These are phyloP conservation scores for Lophium mytilinum DNA, from an alignment of 495 filamentous ascomycete species.

Conservation along the genomic window DNA sequence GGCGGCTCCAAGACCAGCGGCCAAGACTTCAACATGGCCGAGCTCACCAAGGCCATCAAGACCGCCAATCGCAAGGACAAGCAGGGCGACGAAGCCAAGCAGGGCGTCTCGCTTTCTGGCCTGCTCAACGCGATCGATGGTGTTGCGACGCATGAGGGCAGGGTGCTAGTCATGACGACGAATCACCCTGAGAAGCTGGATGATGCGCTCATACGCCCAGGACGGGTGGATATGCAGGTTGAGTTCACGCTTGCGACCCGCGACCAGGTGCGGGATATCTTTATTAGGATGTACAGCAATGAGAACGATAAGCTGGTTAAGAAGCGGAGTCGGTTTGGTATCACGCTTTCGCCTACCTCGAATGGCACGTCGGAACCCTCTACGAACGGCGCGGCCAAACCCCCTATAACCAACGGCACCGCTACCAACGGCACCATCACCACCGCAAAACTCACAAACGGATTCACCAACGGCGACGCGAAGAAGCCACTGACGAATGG, in stretches of 20 bases:
- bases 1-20: constrained; percentile 1
- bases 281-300: constrained; percentile 23
- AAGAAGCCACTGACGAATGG: background rate
- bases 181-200: constrained; percentile 71
- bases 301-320: background rate
- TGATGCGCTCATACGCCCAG: constrained; percentile 65
- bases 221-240: constrained; percentile 67
- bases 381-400: background rate
- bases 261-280: constrained; percentile 20
- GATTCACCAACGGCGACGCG: background rate
- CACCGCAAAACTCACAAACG: background rate
- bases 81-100: constrained; percentile 25
- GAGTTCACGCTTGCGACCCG: constrained; percentile 48
- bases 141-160: constrained; percentile 71
- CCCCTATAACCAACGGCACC: background rate
- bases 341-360: background rate
- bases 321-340: background rate
- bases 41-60: constrained; percentile 7
- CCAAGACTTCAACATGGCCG: background rate
- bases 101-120: constrained; percentile 61
- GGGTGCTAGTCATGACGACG: constrained; percentile 77
- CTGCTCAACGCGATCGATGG: constrained; percentile 81
- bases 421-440: background rate
- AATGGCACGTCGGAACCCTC: background rate
- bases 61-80: constrained; percentile 6